Base-by-base conservation (phyloP, 306 rosid species). In the Clitoria ternatea region DNA sequence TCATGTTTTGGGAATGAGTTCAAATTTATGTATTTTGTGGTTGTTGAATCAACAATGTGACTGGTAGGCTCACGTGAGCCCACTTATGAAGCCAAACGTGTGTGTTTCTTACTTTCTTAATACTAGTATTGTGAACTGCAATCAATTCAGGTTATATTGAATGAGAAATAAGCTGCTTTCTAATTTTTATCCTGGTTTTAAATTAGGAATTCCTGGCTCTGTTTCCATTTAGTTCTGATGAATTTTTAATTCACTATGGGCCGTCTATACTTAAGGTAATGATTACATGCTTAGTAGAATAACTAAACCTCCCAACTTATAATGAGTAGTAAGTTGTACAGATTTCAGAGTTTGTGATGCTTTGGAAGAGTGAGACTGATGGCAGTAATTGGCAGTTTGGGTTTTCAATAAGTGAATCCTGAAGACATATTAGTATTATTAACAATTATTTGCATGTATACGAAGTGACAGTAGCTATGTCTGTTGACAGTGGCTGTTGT, bases 1-100 rank as follows among this genome's bases (percentile, higher is more conserved):
- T 52, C 32, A 5, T 74, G 23, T 39, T 75, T 44, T 72, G 73
- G 5, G 9, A 59, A 42, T 70, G 75, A 56, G 61, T 20, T 63
- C 37, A 44, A 22, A 17, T 54, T 53, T 2, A 13, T 26, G 29
- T 48, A 54, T 3, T 61, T 12, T 32, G 59, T 68, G 23, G 55
- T 35, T 52, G 55, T 35, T 52, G 24, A 36, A 50, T 73, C 10
- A n/a, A 33, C 20, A 32, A 69, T 67, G 40, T 60, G 66, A 37
- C 42, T 22, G n/a, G n/a, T n/a, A 63, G 57, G 19, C 61, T 59
- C 12, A 24, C 32, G 24, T 49, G 22, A 47, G 67, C 26, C 9
- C 53, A 39, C 35, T 49, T 64, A 23, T 61, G 14, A 40, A 73
- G 37, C 27, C 42, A 36, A 48, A 56, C 3, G 47, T 49, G 48